Evolutionary conservation across 2,329 filamentous ascomycete genomes (phyloP).

Genomic region (Fusarium sp.): DNA sequence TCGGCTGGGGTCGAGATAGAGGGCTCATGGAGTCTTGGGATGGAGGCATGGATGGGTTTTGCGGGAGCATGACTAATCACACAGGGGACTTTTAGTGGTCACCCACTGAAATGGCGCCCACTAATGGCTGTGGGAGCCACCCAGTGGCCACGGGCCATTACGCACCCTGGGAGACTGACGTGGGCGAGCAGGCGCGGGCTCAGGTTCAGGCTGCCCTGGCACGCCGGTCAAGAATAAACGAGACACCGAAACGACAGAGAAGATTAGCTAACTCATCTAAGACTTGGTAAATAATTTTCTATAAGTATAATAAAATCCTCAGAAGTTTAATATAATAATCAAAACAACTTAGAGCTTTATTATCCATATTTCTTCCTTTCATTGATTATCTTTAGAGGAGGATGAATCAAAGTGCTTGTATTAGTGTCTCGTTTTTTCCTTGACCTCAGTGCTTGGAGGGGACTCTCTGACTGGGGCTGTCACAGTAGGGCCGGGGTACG

Average conservation of each 20-base stretch:
- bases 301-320: too few relatives aligned
- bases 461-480: not conserved
- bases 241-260: too few relatives aligned
- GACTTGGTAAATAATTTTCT: too few relatives aligned
- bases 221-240: too few relatives aligned
- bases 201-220: not conserved
- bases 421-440: too few relatives aligned
- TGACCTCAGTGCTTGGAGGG: not conserved
- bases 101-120: constrained; percentile 27
- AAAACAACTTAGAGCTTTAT: too few relatives aligned
- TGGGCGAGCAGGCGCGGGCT: constrained; percentile 10
- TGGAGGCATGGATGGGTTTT: constrained; percentile 45
- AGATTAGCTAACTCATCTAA: too few relatives aligned
- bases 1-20: constrained; percentile 40
- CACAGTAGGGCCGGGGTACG: constrained; percentile 19
- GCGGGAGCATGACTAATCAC: constrained; percentile 21
- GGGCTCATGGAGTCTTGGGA: constrained; percentile 44
- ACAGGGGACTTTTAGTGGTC: constrained; percentile 19
- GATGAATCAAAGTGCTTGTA: too few relatives aligned
- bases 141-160: constrained; percentile 28
- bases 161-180: constrained; percentile 39
- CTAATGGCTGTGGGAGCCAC: constrained; percentile 2
- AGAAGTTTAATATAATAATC: too few relatives aligned
- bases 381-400: too few relatives aligned
- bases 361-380: too few relatives aligned